Base-by-base conservation (phyloP, 2,329 filamentous ascomycete species). In the Thelonectria olida region DNA sequence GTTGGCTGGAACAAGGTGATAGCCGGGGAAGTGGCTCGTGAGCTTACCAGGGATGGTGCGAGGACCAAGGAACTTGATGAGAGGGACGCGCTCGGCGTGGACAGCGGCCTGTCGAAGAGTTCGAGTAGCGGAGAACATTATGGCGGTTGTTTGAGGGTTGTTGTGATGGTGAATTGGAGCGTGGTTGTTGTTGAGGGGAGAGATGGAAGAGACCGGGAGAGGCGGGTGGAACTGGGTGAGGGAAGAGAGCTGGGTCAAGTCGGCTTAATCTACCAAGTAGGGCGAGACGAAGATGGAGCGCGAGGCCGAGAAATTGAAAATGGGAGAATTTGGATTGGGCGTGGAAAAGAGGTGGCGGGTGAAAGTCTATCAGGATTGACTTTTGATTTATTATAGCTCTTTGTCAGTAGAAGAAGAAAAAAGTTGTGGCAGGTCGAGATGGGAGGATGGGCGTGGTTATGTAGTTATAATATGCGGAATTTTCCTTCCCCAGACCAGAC, bases 51-150 rank as follows among this genome's bases (percentile, higher is more conserved):
- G 87, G 73, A 85, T 82, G 58, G 82, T 77, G 69, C 87, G 82
- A 77, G 84, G 86, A 71, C 87, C 87, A 58, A 89, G 72, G 76
- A 90, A 90, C 72, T 80, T 82, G 76, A 90, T 90, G 72, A 87
- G 76, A 63, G 87, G 87, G 52, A 81, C 82, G 71, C 87, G 86
- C 80, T 88, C 84, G 66, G 83, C 83, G 72, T 85, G 83, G 73
- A 83, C 83, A 67, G 84, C 84, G 68, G 83, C 84, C 79, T 87
- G 85, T 70, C 86, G 85, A 56, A 89, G 81, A 65, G 78, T 79
- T 73, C 81, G 80, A 58, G 87, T 87, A 49, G 83, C 78, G 58
- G 84, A 79, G 66, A 85, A 82, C 87, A 89, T 89, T 67, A 55
- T 67, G 63, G 61, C 25, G 54, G 54, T 54, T 9, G 19, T 49